These are phyloP conservation scores for Calonectria naviculata DNA, from an alignment of 2,329 filamentous ascomycete genomes.

Conservation along the genomic window DNA sequence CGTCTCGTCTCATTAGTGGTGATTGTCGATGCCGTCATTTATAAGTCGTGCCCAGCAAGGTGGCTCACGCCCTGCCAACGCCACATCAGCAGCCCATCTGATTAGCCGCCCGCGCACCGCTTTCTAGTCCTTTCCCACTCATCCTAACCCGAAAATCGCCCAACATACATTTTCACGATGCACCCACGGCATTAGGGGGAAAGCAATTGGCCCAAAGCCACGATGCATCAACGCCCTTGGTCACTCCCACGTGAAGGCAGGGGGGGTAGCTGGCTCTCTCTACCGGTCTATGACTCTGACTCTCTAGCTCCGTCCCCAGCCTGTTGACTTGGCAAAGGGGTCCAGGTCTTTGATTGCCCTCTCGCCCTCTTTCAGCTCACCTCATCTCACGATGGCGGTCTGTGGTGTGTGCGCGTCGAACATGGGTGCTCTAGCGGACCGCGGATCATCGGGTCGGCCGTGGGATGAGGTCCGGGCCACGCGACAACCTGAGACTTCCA, in stretches of 20 bases:
- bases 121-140: background rate
- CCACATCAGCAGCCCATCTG: background rate
- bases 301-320: background rate
- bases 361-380: background rate
- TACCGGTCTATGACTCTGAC: background rate
- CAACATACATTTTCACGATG: background rate
- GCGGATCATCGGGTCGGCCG: background rate
- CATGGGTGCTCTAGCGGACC: background rate
- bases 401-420: background rate
- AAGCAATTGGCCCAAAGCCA: background rate
- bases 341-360: background rate
- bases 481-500: slow-evolving; percentile 3
- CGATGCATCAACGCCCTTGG: background rate
- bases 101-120: background rate
- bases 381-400: background rate
- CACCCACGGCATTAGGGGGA: background rate
- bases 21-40: background rate
- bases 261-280: background rate
- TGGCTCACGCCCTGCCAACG: background rate
- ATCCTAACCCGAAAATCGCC: background rate
- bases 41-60: background rate
- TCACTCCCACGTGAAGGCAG: background rate
- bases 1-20: background rate
- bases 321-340: background rate
- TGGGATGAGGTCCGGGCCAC: slow-evolving; percentile 2